phyloP scores from a whole-genome alignment of 352 stramenopile species.

The Globisporangium radiosum region DNA sequence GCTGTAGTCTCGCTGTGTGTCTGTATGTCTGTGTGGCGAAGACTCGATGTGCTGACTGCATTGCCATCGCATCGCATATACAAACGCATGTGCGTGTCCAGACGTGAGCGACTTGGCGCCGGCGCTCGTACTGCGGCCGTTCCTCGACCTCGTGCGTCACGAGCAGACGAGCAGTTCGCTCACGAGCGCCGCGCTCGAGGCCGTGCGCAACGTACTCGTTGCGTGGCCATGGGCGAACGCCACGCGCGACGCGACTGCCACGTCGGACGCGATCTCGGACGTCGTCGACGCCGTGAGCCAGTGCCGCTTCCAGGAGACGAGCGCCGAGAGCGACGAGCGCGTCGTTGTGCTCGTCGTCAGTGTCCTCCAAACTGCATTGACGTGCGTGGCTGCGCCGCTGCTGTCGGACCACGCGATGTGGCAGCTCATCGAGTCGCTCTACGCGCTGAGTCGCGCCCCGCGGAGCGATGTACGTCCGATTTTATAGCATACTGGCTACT shows the following conservation, averaged over 20 bases:
- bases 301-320: conserved; percentile 94
- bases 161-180: conserved; percentile 90
- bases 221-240: conserved; percentile 54
- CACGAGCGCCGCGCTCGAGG: conserved; percentile 89
- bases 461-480: conserved; percentile 45
- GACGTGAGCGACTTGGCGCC: conserved; percentile 56
- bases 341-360: conserved; percentile 93
- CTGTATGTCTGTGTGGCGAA: background rate
- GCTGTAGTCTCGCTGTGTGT: background rate
- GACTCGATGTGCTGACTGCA: too few species aligned
- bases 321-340: conserved; percentile 83
- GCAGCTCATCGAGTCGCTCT: conserved; percentile 94
- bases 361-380: conserved; percentile 91
- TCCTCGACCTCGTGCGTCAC: conserved; percentile 92
- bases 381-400: conserved; percentile 65
- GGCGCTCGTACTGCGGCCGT: conserved; percentile 80
- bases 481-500: background rate
- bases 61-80: background rate
- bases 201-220: conserved; percentile 94
- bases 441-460: conserved; percentile 85
- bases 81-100: conserved; percentile 7
- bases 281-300: conserved; percentile 90
- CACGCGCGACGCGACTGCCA: conserved; percentile 23
- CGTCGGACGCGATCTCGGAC: conserved; percentile 25
- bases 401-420: conserved; percentile 92